Evolutionary conservation across 441 rosid genomes (phyloP).

Genomic region (Brassica balearica): DNA sequence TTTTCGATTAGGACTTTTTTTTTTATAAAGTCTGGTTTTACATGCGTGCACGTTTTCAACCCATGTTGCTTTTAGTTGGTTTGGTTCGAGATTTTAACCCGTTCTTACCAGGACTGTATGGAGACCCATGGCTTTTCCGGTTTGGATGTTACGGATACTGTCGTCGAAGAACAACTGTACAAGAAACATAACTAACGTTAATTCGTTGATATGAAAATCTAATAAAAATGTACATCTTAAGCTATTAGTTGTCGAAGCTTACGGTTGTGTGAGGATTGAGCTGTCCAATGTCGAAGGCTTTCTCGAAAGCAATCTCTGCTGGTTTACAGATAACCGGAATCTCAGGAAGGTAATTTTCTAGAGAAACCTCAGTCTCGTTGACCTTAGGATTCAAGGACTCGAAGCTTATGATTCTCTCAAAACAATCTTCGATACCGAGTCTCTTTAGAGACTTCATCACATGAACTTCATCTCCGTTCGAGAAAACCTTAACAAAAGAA

Average conservation of each 20-base stretch:
- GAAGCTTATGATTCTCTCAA: conserved; percentile 63
- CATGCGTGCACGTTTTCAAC: not conserved
- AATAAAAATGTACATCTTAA: not conserved
- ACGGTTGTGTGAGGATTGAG: conserved; percentile 66
- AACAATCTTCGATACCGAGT: conserved; percentile 73
- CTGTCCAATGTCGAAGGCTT: conserved; percentile 58
- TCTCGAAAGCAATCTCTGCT: conserved; percentile 53
- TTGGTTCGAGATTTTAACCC: not conserved
- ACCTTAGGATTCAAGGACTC: conserved; percentile 59
- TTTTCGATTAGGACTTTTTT: not conserved
- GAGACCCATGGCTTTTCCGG: conserved; percentile 58
- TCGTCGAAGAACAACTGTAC: conserved; percentile 71
- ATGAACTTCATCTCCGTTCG: conserved; percentile 64
- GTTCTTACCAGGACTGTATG: conserved; percentile 64
- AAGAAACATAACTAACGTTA: not conserved
- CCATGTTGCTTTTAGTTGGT: not conserved
- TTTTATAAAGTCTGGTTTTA: not conserved
- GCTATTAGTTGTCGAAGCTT: conserved; percentile 21
- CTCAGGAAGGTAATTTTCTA: conserved; percentile 37
- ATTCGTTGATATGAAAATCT: not conserved
- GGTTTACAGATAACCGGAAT: conserved; percentile 70
- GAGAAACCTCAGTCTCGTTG: conserved; percentile 30
- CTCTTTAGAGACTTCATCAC: conserved; percentile 54
- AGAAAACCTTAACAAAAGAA: conserved; percentile 53
- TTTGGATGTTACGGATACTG: conserved; percentile 59